A percentile compares a stretch with the other conserved stretches of the same genome.
Conservation (phyloP, 495 filamentous ascomycete genomes). For the Ramalina intermedia region DNA sequence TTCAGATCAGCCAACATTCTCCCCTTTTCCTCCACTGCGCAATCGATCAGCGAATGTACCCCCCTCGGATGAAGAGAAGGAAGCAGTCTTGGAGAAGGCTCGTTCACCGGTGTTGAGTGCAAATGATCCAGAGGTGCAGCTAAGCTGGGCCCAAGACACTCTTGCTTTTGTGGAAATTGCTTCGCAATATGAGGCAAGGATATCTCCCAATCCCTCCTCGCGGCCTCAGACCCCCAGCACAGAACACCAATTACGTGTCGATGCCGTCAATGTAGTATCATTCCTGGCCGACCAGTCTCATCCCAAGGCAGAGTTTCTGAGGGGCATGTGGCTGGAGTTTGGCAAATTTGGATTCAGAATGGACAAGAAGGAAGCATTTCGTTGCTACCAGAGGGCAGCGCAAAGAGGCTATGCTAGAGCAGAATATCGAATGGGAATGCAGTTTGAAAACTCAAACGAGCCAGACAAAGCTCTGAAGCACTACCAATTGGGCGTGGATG, state of each 20-base stretch:
- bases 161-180: constrained; percentile 79
- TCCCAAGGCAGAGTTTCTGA: constrained; percentile 88
- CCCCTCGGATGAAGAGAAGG: constrained; percentile 86
- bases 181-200: constrained; percentile 48
- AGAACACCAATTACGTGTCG: constrained; percentile 72
- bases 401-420: constrained; percentile 85
- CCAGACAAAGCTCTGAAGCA: constrained; percentile 78
- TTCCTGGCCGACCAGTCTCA: constrained; percentile 87
- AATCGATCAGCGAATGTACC: constrained; percentile 80
- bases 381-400: constrained; percentile 70
- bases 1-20: constrained; percentile 63
- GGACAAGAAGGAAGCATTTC: constrained; percentile 89
- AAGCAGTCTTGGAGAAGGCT: constrained; percentile 69
- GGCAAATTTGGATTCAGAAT: constrained; percentile 80
- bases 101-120: constrained; percentile 76
- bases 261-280: constrained; percentile 80
- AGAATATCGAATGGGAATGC: constrained; percentile 96
- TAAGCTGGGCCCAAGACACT: constrained; percentile 90
- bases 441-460: constrained; percentile 88
- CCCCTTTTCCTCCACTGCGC: constrained; percentile 75
- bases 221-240: constrained; percentile 67
- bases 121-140: constrained; percentile 89
- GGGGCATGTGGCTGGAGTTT: constrained; percentile 95
- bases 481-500: constrained; percentile 63
- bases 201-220: constrained; percentile 46